phyloP scores from a whole-genome alignment of 1,139 yeast species.

The Blastobotrys buckinghamii region DNA sequence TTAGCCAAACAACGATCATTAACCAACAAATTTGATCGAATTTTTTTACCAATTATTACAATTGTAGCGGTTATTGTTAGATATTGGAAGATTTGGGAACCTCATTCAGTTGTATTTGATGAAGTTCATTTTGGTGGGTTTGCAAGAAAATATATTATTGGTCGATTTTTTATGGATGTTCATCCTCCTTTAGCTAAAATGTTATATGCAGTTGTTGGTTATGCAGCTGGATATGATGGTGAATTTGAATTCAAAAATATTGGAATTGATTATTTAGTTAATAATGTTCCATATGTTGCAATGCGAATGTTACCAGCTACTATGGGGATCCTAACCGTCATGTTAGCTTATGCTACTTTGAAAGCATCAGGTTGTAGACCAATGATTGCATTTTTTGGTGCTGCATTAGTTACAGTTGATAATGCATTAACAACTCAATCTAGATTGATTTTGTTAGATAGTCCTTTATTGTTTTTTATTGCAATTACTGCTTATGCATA shows the following conservation, averaged over 20 bases:
- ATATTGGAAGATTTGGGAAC: constrained; percentile 54
- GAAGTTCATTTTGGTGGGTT: constrained; percentile 77
- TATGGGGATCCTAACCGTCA: constrained; percentile 73
- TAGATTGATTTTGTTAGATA: constrained; percentile 81
- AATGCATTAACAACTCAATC: constrained; percentile 86
- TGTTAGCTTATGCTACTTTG: constrained; percentile 73
- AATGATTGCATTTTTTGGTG: constrained; percentile 61
- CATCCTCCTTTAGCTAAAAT: constrained; percentile 98
- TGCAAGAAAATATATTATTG: constrained; percentile 56
- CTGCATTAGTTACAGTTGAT: constrained; percentile 67
- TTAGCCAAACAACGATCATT: constrained; percentile 32
- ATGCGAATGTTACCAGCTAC: constrained; percentile 87
- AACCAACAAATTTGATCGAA: constrained; percentile 21
- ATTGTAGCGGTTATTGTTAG: constrained; percentile 53
- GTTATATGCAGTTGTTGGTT: constrained; percentile 86
- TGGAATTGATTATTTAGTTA: constrained; percentile 69
- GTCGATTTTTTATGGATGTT: constrained; percentile 84
- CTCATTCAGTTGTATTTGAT: constrained; percentile 85
- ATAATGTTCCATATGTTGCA: constrained; percentile 77
- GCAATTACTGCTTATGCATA: constrained; percentile 78
- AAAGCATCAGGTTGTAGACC: constrained; percentile 84
- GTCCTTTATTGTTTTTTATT: constrained; percentile 86
- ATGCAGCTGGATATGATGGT: constrained; percentile 85
- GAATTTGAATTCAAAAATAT: constrained; percentile 83
- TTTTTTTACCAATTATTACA: constrained; percentile 45